A percentile compares a stretch with the other conserved stretches of the same genome.
Conservation (phyloP, 2,329 filamentous ascomycete genomes). For the Xylaria sp. region DNA sequence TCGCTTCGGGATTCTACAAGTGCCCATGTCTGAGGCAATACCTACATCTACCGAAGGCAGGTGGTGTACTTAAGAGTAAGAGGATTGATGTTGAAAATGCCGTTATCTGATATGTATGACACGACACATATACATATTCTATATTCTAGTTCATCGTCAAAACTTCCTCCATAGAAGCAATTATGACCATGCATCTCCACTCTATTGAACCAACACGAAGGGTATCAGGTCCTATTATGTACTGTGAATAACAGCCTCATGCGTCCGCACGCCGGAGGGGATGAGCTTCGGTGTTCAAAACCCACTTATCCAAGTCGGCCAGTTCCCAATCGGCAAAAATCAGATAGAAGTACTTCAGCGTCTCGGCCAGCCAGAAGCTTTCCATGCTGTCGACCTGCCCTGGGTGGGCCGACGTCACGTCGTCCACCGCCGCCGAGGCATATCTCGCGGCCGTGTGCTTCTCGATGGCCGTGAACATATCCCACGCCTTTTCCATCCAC, state of each 20-base stretch:
- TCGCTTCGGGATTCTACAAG: no score
- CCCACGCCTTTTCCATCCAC: constrained; percentile 72
- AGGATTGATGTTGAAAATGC: not conserved
- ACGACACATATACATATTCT: not conserved
- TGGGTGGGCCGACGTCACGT: constrained; percentile 54
- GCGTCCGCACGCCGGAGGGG: constrained; percentile 46
- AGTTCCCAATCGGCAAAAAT: constrained; percentile 62
- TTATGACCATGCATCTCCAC: not conserved
- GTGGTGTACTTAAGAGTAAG: no score
- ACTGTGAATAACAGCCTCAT: not conserved
- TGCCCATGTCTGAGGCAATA: no score
- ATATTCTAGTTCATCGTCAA: not conserved
- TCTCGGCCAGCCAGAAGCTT: constrained; percentile 74
- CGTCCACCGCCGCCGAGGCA: constrained; percentile 67
- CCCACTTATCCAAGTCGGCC: constrained; percentile 64
- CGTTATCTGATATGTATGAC: not conserved
- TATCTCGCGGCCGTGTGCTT: constrained; percentile 62
- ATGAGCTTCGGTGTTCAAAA: constrained; percentile 61
- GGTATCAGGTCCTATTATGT: no score
- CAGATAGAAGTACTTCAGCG: constrained; percentile 68
- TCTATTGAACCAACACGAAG: not conserved
- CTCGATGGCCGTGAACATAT: constrained; percentile 70
- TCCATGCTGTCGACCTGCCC: constrained; percentile 60
- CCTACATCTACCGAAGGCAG: no score
- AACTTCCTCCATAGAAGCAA: not conserved